These are phyloP conservation scores for Cercospora sp. DNA, from an alignment of 2,329 filamentous ascomycete species.

Conservation along the genomic window DNA sequence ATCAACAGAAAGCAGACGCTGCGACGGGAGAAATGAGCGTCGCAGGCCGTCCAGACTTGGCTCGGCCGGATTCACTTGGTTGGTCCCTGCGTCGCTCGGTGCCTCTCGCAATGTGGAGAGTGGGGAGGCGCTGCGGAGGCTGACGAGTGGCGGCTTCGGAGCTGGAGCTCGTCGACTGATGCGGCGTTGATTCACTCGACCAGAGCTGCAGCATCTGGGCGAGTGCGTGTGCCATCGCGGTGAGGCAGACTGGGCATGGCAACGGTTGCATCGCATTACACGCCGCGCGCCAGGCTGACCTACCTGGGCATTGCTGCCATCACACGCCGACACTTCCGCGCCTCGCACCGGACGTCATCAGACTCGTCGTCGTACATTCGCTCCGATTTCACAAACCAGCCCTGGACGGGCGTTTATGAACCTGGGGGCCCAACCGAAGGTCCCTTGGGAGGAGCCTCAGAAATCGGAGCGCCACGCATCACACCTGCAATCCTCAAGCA, in stretches of 20 bases:
- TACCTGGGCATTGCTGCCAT: slow-evolving; percentile 44
- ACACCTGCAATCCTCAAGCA: slow-evolving; percentile 73
- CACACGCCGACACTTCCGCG: slow-evolving; percentile 37
- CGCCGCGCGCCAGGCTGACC: slow-evolving; percentile 45
- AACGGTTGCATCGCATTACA: slow-evolving; percentile 24
- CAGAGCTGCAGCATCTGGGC: background rate
- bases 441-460: slow-evolving; percentile 60
- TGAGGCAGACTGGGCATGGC: slow-evolving; percentile 18
- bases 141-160: slow-evolving; percentile 5
- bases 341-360: slow-evolving; percentile 39
- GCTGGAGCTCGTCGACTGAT: background rate
- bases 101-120: background rate
- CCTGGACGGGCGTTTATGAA: slow-evolving; percentile 64
- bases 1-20: background rate
- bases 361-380: slow-evolving; percentile 49
- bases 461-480: slow-evolving; percentile 58
- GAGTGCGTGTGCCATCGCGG: background rate
- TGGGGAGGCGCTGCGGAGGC: slow-evolving; percentile 3
- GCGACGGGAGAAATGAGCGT: background rate
- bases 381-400: slow-evolving; percentile 63
- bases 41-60: background rate
- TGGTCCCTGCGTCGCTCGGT: background rate
- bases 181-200: background rate
- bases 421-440: slow-evolving; percentile 61
- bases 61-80: background rate